Base-by-base conservation (phyloP, 768 basidiomycete species). In the Leccinum imitatum region DNA sequence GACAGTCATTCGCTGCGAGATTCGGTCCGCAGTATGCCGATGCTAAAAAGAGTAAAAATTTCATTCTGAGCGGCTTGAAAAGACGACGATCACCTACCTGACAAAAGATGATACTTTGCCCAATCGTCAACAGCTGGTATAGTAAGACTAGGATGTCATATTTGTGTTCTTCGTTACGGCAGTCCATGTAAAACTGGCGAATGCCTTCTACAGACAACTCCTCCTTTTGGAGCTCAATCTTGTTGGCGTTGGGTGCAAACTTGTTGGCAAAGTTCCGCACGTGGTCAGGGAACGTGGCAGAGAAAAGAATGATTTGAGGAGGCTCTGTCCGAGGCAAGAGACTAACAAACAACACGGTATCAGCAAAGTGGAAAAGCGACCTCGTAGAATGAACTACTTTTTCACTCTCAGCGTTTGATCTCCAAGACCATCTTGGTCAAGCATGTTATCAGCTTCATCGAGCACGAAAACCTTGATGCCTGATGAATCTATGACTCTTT, bases 361-460 rank as follows among this genome's bases (percentile, higher is more conserved):
- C 52, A 75, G 63, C 31, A 41, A 21, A 19, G 37, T 17, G n/a
- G 21, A 50, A 53, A 44, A 44, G 25, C 15, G 25, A 50, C 39
- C 8, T 27, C 47, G 25, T 31, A 50, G 27, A 14, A 47, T 8
- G 27, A 72, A 85, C 57, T 67, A 98, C 95, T 95, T 96, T 77
- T 97, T 98, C 50, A 98, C 93, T 55, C 88, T 82, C 50, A 96
- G 76, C 0, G 92, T 95, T 75, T 98, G 95, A 63, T 98, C 96
- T 11, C 95, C 93, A 54, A 98, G 77, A 19, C 92, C 91, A 72
- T 95, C 93, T 69, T 93, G 87, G 71, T 95, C 95, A 66, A 99
- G 79, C 96, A 98, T 98, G 76, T 98, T 97, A 76, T 99, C 97
- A 41, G 97, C 97, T 76, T 99, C 97, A 69, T 99, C 97, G 8